Evolutionary conservation across 2,329 filamentous ascomycete species (phyloP).

Genomic region (Volutella citrinella): DNA sequence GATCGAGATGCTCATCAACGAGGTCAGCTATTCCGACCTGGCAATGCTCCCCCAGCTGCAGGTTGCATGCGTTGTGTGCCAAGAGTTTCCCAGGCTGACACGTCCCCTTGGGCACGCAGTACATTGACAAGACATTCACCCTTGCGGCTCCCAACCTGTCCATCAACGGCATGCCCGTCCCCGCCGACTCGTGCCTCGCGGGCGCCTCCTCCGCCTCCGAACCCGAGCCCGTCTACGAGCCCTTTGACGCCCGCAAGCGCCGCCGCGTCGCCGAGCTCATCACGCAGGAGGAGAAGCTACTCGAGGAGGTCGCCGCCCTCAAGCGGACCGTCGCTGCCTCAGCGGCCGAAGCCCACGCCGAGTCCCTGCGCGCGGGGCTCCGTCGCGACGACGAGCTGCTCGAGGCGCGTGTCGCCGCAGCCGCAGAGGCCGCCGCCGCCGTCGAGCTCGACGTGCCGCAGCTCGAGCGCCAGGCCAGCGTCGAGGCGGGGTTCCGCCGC

Average conservation of each 20-base stretch:
- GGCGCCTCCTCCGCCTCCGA: constrained; percentile 14
- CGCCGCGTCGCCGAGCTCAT: constrained; percentile 58
- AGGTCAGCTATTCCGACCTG: no score
- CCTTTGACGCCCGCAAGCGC: constrained; percentile 59
- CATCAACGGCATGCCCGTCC: constrained; percentile 59
- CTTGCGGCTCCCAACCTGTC: constrained; percentile 57
- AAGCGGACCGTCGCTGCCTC: constrained; percentile 50
- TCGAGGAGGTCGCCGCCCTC: constrained; percentile 60
- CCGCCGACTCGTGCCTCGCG: constrained; percentile 37
- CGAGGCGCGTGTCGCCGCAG: constrained; percentile 22
- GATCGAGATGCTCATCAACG: constrained; percentile 58
- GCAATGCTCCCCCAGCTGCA: no score
- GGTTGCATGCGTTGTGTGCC: no score
- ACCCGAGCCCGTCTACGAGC: constrained; percentile 46
- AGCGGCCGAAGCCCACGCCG: constrained; percentile 42
- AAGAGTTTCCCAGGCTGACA: no score
- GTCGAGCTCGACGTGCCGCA: constrained; percentile 27
- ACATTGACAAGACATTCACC: constrained; percentile 59
- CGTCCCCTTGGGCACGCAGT: no score
- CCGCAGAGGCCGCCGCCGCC: constrained; percentile 15
- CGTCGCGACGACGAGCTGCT: constrained; percentile 47
- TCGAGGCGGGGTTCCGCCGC: constrained; percentile 44
- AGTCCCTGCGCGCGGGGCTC: constrained; percentile 37
- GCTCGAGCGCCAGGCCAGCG: constrained; percentile 40
- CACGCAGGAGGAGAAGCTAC: constrained; percentile 60